Evolutionary conservation across 2,329 filamentous ascomycete species (phyloP).

Genomic region (Phialemonium atrogriseum): DNA sequence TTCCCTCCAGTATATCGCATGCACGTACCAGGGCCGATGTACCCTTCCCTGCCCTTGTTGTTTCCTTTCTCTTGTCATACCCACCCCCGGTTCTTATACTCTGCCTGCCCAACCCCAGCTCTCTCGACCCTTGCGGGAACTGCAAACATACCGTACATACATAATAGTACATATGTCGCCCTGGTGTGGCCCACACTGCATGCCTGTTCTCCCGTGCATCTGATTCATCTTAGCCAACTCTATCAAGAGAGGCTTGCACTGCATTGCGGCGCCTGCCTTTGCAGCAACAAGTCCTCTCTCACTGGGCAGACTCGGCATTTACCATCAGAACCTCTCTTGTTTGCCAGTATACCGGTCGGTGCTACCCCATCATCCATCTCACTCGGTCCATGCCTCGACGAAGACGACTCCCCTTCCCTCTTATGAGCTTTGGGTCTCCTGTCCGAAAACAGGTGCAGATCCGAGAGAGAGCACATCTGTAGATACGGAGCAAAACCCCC

Average conservation of each 20-base stretch:
- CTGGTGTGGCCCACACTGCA: slow-evolving; percentile 16
- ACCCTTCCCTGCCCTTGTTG: slow-evolving; percentile 7
- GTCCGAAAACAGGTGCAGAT: too few relatives aligned
- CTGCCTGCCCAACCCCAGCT: slow-evolving; percentile 8
- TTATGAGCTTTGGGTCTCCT: too few relatives aligned
- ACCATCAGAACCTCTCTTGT: slow-evolving; percentile 16
- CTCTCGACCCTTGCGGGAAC: slow-evolving; percentile 27
- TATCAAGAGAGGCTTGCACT: slow-evolving; percentile 17
- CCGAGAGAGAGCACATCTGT: too few relatives aligned
- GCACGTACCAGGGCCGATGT: too few relatives aligned
- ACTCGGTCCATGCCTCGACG: too few relatives aligned
- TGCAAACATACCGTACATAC: slow-evolving; percentile 28
- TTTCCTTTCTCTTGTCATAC: slow-evolving; percentile 21
- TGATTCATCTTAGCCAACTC: slow-evolving; percentile 18
- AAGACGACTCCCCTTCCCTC: too few relatives aligned
- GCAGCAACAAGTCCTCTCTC: slow-evolving; percentile 14
- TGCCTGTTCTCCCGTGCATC: slow-evolving; percentile 15
- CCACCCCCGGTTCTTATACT: slow-evolving; percentile 18
- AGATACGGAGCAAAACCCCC: too few relatives aligned
- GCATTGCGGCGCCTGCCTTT: slow-evolving; percentile 21
- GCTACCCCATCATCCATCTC: too few relatives aligned
- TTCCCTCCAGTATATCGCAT: too few relatives aligned
- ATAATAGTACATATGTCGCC: slow-evolving; percentile 22
- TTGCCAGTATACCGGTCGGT: slow-evolving; percentile 11
- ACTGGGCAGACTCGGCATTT: slow-evolving; percentile 1